Percentiles rank a stretch among this genome's conserved stretches.
Conservation (phyloP, 495 filamentous ascomycete genomes). For the Lasiosphaeria miniovina region DNA sequence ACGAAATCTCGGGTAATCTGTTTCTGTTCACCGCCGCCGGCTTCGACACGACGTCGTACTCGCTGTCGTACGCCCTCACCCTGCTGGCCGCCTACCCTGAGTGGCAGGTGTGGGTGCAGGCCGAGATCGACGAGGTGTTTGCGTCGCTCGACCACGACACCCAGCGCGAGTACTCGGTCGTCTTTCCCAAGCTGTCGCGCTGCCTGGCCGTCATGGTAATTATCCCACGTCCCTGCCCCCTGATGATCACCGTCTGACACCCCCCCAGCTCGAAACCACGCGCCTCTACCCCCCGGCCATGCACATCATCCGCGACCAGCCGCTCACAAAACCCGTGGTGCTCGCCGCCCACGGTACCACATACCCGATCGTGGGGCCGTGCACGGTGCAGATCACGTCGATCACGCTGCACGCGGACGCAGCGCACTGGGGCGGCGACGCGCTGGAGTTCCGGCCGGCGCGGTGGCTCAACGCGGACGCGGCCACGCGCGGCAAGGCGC, state of each 20-base stretch:
- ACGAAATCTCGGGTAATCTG: constrained; percentile 49
- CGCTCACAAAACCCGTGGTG: neutral
- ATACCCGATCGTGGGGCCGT: constrained; percentile 4
- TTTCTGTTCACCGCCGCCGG: constrained; percentile 53
- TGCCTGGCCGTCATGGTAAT: constrained; percentile 44
- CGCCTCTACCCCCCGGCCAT: constrained; percentile 45
- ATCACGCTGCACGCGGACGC: constrained; percentile 51
- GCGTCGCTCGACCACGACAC: constrained; percentile 7
- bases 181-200: constrained; percentile 40
- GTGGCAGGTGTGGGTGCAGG: constrained; percentile 37
- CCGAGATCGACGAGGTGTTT: constrained; percentile 21
- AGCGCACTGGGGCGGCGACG: constrained; percentile 50
- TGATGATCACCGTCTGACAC: neutral
- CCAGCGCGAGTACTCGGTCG: constrained; percentile 25
- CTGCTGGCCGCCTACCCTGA: constrained; percentile 44
- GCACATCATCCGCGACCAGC: constrained; percentile 34
- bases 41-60: constrained; percentile 51
- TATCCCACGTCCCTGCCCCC: neutral
- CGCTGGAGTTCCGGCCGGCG: constrained; percentile 50
- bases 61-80: constrained; percentile 41
- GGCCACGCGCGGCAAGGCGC: constrained; percentile 8
- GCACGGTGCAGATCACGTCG: constrained; percentile 49
- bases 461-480: constrained; percentile 43
- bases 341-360: neutral
- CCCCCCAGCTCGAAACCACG: constrained; percentile 44